These are phyloP conservation scores for Beta corolliflora DNA, from an alignment of 179 eudicot species.

Conservation along the genomic window DNA sequence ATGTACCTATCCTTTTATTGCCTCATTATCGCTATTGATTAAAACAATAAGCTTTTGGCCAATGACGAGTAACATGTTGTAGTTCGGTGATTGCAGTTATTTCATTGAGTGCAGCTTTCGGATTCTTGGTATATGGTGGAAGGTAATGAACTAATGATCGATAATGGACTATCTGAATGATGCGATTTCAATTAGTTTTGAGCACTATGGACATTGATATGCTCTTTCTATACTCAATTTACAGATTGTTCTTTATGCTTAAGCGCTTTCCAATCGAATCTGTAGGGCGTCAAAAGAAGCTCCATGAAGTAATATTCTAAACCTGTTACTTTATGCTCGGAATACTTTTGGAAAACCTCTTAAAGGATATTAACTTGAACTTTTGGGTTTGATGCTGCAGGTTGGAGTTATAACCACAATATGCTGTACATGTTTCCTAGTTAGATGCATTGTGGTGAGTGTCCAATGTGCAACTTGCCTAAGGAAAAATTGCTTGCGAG, in stretches of 20 bases:
- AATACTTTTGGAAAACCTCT: no score
- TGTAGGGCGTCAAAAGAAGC: constrained; percentile 66
- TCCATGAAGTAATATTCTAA: constrained; percentile 49
- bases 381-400: constrained; percentile 39
- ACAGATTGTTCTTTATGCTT: constrained; percentile 66
- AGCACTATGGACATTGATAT: background rate
- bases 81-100: constrained; percentile 45
- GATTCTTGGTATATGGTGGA: constrained; percentile 71
- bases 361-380: background rate
- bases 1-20: background rate
- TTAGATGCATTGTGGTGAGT: constrained; percentile 44
- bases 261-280: constrained; percentile 75
- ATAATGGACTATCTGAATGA: background rate
- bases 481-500: background rate
- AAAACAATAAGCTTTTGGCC: background rate
- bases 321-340: background rate
- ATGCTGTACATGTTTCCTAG: constrained; percentile 59
- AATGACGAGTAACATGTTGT: constrained; percentile 5
- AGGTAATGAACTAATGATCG: constrained; percentile 45
- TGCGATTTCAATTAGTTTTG: background rate
- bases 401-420: constrained; percentile 71
- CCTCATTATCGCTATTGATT: background rate
- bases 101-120: constrained; percentile 63
- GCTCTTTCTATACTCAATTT: constrained; percentile 3
- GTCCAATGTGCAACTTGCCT: background rate